A percentile compares a stretch with the other conserved stretches of the same genome.
Evolutionary conservation across 2,329 filamentous ascomycete species (phyloP).

Genomic region (Trichoderma guizhouense): DNA sequence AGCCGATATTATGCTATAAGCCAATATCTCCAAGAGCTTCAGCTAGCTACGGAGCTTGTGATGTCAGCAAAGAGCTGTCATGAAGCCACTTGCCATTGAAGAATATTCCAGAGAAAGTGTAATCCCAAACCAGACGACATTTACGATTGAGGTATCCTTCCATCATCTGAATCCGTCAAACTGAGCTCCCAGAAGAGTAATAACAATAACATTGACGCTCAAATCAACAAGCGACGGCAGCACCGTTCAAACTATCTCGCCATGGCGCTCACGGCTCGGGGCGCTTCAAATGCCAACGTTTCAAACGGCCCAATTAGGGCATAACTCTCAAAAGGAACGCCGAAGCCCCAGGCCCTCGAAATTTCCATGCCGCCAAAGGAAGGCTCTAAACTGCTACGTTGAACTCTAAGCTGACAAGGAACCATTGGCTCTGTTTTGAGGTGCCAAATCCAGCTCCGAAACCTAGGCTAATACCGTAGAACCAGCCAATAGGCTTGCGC

Average conservation of each 20-base stretch:
- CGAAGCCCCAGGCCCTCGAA: background rate
- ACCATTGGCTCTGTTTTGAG: background rate
- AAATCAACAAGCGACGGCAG: background rate
- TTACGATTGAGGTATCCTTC: background rate
- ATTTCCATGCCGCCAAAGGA: background rate
- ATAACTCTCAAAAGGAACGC: background rate
- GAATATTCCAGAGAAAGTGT: background rate
- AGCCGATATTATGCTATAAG: background rate
- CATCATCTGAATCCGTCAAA: background rate
- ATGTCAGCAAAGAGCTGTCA: background rate
- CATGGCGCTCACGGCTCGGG: slow-evolving; percentile 9
- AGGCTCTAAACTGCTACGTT: background rate
- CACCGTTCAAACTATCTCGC: background rate
- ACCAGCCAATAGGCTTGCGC: background rate
- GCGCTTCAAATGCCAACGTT: background rate
- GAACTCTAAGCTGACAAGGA: background rate
- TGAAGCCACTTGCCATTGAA: background rate
- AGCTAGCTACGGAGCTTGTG: background rate
- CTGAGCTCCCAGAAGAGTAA: background rate
- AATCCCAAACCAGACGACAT: background rate
- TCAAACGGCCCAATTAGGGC: background rate
- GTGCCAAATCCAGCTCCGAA: background rate
- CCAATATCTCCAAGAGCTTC: background rate
- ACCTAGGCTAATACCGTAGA: background rate
- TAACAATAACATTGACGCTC: background rate